Evolutionary conservation across 1,284 basidiomycete genomes (phyloP).

Genomic region (Tylopilus orsonianus): DNA sequence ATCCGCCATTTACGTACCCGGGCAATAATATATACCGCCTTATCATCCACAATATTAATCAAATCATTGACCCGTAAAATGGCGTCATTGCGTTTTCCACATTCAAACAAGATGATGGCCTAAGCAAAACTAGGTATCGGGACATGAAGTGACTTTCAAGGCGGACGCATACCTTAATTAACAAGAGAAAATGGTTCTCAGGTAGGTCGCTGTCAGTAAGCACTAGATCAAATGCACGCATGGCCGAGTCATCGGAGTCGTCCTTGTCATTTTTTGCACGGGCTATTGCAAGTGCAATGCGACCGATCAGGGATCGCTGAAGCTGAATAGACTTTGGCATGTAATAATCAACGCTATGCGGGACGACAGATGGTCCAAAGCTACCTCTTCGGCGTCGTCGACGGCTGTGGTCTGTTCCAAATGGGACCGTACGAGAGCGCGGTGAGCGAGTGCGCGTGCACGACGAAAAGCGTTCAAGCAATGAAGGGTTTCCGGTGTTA

Average conservation of each 20-base stretch:
- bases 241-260: background rate
- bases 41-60: background rate
- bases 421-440: background rate
- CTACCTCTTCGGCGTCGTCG: constrained; percentile 2
- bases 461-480: too few species aligned
- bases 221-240: constrained; percentile 1
- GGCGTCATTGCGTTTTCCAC: background rate
- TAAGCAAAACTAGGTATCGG: background rate
- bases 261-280: background rate
- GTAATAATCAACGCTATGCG: background rate
- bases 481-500: too few species aligned
- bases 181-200: constrained; percentile 1
- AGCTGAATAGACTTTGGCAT: constrained; percentile 2
- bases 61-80: background rate
- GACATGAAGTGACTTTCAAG: background rate
- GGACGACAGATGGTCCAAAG: background rate
- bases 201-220: background rate
- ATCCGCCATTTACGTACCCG: background rate
- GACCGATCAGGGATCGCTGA: background rate
- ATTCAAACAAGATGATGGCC: background rate
- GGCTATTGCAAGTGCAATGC: constrained; percentile 5
- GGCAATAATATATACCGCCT: background rate
- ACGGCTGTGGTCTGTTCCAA: background rate
- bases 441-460: background rate
- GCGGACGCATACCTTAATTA: constrained; percentile 1